Percentiles rank a stretch among this genome's conserved stretches.
phyloP scores from a whole-genome alignment of 2,329 filamentous ascomycete genomes.

The Zasmidium cellare region DNA sequence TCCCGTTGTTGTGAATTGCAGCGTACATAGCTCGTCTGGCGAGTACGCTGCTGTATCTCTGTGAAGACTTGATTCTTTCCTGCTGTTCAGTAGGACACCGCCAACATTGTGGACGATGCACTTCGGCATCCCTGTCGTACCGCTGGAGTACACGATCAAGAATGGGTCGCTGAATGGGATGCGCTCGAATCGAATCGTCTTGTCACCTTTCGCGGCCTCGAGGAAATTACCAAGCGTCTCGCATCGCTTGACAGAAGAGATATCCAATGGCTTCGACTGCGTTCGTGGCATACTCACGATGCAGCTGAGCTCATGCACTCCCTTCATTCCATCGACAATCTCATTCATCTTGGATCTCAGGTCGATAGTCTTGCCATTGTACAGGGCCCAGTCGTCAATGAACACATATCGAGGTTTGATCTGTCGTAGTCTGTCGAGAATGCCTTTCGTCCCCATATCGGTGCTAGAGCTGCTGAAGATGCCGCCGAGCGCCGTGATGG shows the following conservation, averaged over 20 bases:
- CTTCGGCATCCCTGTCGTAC: slow-evolving; percentile 81
- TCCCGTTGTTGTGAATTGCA: slow-evolving; percentile 67
- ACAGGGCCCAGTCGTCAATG: slow-evolving; percentile 76
- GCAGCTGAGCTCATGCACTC: slow-evolving; percentile 60
- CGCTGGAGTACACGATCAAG: slow-evolving; percentile 70
- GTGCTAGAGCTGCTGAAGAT: slow-evolving; percentile 76
- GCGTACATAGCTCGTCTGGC: slow-evolving; percentile 38
- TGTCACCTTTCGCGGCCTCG: slow-evolving; percentile 37
- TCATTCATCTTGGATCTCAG: slow-evolving; percentile 70
- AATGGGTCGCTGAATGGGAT: slow-evolving; percentile 73
- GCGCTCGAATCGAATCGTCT: slow-evolving; percentile 56
- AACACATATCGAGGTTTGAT: slow-evolving; percentile 79
- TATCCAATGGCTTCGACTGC: slow-evolving; percentile 55
- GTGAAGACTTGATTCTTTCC: slow-evolving; percentile 63
- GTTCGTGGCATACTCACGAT: slow-evolving; percentile 69
- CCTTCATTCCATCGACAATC: slow-evolving; percentile 63
- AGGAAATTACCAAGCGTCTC: slow-evolving; percentile 47
- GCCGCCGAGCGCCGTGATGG: slow-evolving; percentile 68
- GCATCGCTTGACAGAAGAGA: slow-evolving; percentile 54
- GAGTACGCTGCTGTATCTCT: slow-evolving; percentile 41
- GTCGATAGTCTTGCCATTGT: slow-evolving; percentile 75
- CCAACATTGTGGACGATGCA: slow-evolving; percentile 80
- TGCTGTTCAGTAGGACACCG: slow-evolving; percentile 58
- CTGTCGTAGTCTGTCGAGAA: slow-evolving; percentile 73
- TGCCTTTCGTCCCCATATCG: slow-evolving; percentile 78